Evolutionary conservation across 345 rosid species (phyloP).

Genomic region (Raphanus sativus): DNA sequence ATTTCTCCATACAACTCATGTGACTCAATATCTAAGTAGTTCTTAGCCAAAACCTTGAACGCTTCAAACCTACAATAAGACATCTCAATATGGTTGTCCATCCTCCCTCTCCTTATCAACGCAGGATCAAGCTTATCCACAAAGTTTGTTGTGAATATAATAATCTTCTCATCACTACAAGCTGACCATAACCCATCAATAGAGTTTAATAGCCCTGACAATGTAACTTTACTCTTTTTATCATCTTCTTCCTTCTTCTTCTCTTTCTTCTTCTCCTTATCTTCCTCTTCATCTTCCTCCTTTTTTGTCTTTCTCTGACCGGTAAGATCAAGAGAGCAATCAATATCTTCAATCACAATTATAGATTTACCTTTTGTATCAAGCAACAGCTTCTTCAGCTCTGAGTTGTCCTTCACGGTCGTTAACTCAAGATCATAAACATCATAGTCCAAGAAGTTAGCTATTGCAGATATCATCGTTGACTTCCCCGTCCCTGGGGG

Average conservation of each 20-base stretch:
- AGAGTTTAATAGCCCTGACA: constrained; percentile 52
- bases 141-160: constrained; percentile 48
- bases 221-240: constrained; percentile 43
- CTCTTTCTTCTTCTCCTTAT: constrained; percentile 16
- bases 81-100: constrained; percentile 53
- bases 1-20: constrained; percentile 37
- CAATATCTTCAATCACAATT: constrained; percentile 61
- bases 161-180: constrained; percentile 48
- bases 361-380: constrained; percentile 55
- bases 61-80: constrained; percentile 48
- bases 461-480: constrained; percentile 68
- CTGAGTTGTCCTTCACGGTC: constrained; percentile 51
- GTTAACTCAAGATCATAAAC: constrained; percentile 79
- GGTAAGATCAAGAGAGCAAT: constrained; percentile 35
- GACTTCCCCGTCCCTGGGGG: constrained; percentile 71
- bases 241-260: not conserved
- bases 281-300: constrained; percentile 20
- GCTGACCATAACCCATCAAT: constrained; percentile 60
- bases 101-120: constrained; percentile 52
- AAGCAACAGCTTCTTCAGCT: constrained; percentile 53
- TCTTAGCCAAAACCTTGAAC: constrained; percentile 50
- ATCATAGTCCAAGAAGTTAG: constrained; percentile 64
- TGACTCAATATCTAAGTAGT: constrained; percentile 39
- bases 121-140: constrained; percentile 54
- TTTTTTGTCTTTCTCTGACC: constrained; percentile 33